Conservation (phyloP, 2,329 filamentous ascomycete genomes). For the Beauveria sp. region DNA sequence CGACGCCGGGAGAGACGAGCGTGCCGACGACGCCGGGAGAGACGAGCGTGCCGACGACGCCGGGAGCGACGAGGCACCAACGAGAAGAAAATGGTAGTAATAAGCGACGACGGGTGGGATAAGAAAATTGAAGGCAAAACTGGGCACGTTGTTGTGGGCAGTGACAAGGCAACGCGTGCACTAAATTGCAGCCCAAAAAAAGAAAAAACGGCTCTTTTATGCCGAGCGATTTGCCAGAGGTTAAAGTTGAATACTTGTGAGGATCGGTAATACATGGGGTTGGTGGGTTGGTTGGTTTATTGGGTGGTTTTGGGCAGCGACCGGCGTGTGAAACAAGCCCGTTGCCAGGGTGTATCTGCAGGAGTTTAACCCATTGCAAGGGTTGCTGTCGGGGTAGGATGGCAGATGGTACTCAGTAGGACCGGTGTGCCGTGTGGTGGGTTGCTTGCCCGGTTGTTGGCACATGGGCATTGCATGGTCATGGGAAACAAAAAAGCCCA, state of each 20-base stretch:
- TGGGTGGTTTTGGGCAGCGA: background rate
- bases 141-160: background rate
- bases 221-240: background rate
- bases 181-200: no score
- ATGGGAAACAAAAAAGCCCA: no score
- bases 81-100: background rate
- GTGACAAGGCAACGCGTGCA: background rate
- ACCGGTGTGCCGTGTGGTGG: background rate
- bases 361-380: background rate
- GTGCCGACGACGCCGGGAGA: no score
- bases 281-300: background rate
- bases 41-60: no score
- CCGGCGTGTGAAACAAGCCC: slow-evolving; percentile 2
- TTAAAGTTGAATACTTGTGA: background rate
- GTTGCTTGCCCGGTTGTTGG: background rate
- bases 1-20: no score
- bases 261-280: background rate
- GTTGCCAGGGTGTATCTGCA: background rate
- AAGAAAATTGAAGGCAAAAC: background rate
- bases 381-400: background rate
- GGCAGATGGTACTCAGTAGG: background rate
- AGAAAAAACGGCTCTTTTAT: no score
- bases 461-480: slow-evolving; percentile 3
- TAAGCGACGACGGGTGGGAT: background rate
- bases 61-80: background rate